Evolutionary conservation across 2,329 filamentous ascomycete genomes (phyloP).

Genomic region (Colletotrichum sp.): DNA sequence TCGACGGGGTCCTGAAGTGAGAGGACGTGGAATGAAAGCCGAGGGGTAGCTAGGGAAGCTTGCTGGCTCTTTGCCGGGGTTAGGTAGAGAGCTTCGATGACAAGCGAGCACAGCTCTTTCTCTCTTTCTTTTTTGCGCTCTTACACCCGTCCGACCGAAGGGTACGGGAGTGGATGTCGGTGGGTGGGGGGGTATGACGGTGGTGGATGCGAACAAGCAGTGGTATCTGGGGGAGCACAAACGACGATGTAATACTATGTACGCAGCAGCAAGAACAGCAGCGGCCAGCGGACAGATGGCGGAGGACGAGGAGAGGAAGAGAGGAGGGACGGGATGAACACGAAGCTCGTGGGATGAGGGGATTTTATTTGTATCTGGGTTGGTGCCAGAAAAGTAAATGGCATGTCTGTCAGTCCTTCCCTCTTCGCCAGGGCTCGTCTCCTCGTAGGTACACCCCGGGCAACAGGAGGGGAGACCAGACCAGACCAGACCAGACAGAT

Average conservation of each 20-base stretch:
- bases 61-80: background rate
- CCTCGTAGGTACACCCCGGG: background rate
- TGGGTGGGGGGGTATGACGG: slow-evolving; percentile 3
- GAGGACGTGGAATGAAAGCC: background rate
- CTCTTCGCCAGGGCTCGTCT: background rate
- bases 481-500: background rate
- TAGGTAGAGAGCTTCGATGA: background rate
- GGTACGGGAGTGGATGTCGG: slow-evolving; percentile 8
- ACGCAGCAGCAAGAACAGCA: background rate
- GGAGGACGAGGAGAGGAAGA: slow-evolving; percentile 1
- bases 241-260: background rate
- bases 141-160: slow-evolving; percentile 16
- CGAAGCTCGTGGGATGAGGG: slow-evolving; percentile 15
- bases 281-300: background rate
- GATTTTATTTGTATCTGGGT: slow-evolving; percentile 13
- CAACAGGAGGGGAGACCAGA: background rate
- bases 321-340: background rate
- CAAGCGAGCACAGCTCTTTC: slow-evolving; percentile 17
- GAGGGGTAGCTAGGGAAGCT: slow-evolving; percentile 1
- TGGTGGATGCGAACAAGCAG: background rate
- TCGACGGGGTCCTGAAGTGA: background rate
- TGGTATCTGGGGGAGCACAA: background rate
- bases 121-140: background rate
- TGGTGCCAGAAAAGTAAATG: background rate
- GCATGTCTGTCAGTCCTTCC: background rate